Conservation (phyloP, 2,329 filamentous ascomycete genomes). For the Phialophora tarda region DNA sequence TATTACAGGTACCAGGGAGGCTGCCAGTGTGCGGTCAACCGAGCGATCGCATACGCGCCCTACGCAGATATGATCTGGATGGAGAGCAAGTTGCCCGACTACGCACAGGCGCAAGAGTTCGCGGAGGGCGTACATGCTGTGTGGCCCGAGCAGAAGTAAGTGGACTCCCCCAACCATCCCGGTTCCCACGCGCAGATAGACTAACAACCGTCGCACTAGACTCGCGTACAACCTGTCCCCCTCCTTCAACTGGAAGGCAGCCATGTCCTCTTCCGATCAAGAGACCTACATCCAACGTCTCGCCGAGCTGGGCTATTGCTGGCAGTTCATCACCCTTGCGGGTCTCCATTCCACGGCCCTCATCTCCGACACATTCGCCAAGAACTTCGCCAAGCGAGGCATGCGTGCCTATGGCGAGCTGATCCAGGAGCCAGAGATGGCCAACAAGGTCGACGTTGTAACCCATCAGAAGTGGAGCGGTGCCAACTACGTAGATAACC, state of each 20-base stretch:
- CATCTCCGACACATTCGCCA: constrained; percentile 86
- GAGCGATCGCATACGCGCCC: constrained; percentile 87
- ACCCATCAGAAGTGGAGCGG: constrained; percentile 99
- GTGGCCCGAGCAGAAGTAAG: constrained; percentile 94
- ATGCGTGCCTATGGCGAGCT: constrained; percentile 98
- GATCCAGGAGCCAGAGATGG: constrained; percentile 97
- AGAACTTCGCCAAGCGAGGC: constrained; percentile 77
- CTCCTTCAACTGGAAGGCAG: constrained; percentile 99
- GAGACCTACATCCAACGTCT: constrained; percentile 96
- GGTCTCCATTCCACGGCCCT: constrained; percentile 95
- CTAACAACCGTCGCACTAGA: constrained; percentile 52
- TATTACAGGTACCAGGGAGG: constrained; percentile 94
- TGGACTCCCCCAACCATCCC: constrained; percentile 33
- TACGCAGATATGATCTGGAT: constrained; percentile 99
- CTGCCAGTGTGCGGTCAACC: constrained; percentile 87
- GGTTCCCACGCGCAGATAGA: constrained; percentile 14
- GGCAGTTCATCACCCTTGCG: constrained; percentile 99
- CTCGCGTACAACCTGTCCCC: constrained; percentile 98
- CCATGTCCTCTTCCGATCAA: constrained; percentile 89
- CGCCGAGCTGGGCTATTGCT: constrained; percentile 89
- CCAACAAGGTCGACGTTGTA: constrained; percentile 85
- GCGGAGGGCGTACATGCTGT: constrained; percentile 90
- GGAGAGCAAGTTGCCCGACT: constrained; percentile 97
- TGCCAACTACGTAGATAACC: constrained; percentile 89
- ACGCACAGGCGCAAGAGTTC: constrained; percentile 87